Evolutionary conservation across 2,329 filamentous ascomycete genomes (phyloP).

Genomic region (Cercospora zeina): DNA sequence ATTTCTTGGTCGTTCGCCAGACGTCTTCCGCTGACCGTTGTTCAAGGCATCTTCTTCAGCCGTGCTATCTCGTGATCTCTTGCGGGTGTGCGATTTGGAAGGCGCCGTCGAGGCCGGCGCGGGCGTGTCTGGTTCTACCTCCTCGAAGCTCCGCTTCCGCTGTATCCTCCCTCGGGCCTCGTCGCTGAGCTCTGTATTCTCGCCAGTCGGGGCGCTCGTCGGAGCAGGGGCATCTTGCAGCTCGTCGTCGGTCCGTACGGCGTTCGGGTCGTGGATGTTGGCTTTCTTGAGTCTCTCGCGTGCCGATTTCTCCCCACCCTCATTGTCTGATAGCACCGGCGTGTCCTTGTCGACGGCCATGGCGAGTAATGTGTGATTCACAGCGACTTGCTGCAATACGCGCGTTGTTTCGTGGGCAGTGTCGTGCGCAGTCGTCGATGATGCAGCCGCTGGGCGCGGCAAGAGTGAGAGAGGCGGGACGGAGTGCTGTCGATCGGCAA

Average conservation of each 20-base stretch:
- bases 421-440: neutral
- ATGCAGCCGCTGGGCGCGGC: neutral
- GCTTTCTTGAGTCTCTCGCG: slow-evolving; percentile 63
- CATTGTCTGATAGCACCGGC: slow-evolving; percentile 42
- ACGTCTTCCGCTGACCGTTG: slow-evolving; percentile 37
- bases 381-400: neutral
- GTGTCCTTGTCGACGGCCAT: slow-evolving; percentile 35
- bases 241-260: slow-evolving; percentile 36
- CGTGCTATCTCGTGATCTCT: slow-evolving; percentile 50
- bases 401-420: neutral
- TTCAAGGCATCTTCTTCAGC: slow-evolving; percentile 40
- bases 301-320: slow-evolving; percentile 58
- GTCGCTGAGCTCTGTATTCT: slow-evolving; percentile 6
- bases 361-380: slow-evolving; percentile 4
- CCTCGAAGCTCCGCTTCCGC: slow-evolving; percentile 51
- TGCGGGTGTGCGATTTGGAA: slow-evolving; percentile 47
- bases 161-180: slow-evolving; percentile 39
- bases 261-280: slow-evolving; percentile 46
- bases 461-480: neutral
- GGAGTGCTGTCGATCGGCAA: slow-evolving; percentile 20
- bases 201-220: slow-evolving; percentile 32
- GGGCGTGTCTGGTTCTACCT: slow-evolving; percentile 44
- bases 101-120: slow-evolving; percentile 40
- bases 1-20: slow-evolving; percentile 37
- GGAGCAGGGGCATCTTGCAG: slow-evolving; percentile 13